These are phyloP conservation scores for Colletotrichum kahawae DNA, from an alignment of 2,329 filamentous ascomycete species.

Conservation along the genomic window DNA sequence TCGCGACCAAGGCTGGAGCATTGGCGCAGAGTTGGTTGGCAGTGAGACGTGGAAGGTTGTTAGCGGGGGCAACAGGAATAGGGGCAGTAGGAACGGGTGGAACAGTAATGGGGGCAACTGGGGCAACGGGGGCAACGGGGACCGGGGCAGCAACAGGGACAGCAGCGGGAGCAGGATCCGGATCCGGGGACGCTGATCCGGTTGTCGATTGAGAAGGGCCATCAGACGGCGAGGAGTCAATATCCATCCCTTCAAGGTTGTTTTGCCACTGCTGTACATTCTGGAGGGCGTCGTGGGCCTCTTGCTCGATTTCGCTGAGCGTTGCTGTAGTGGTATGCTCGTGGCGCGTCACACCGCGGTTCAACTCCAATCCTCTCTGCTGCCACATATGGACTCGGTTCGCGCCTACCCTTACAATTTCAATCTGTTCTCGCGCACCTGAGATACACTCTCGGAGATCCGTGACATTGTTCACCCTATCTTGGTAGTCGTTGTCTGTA, in stretches of 20 bases:
- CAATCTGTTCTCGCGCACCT: not conserved
- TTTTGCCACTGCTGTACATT: not conserved
- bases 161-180: not conserved
- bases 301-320: not conserved
- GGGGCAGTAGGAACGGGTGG: too few species aligned
- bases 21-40: too few species aligned
- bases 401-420: not conserved
- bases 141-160: not conserved
- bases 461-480: not conserved
- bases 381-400: not conserved
- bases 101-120: too few species aligned
- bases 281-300: not conserved
- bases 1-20: not conserved
- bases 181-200: not conserved
- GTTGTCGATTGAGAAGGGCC: not conserved
- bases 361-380: not conserved
- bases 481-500: not conserved
- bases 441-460: not conserved
- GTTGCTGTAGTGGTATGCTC: not conserved
- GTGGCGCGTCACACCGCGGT: not conserved
- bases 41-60: too few species aligned
- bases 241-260: not conserved
- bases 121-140: too few species aligned
- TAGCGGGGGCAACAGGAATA: not conserved
- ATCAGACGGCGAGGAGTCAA: not conserved